Evolutionary conservation across 2,329 filamentous ascomycete species (phyloP), one percentile per base, ranked within the genome.

Genomic region (Aciculosporium take): DNA sequence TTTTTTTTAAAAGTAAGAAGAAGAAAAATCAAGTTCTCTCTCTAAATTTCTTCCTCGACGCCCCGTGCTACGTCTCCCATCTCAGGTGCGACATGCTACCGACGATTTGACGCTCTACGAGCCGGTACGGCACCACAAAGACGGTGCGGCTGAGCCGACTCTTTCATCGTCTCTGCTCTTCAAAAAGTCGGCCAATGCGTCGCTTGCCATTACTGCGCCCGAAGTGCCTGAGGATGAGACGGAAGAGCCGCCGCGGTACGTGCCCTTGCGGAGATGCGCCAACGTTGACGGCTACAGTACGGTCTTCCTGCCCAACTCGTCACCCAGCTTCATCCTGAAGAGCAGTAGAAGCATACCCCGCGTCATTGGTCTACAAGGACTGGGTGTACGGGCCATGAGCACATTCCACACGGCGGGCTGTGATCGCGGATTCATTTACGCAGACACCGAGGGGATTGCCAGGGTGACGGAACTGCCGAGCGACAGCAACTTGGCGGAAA

Each of bases 51-150:
- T 15, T 15, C 28, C 5, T 30, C 28, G 3, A 1, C 15, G 4
- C 28, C 15, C 28, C n/a, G 2, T 30, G 7, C 28, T 30, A 4
- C 15, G 28, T 30, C 28, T 13, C 5, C 30, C 7, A 15, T 24
- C 8, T 13, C 28, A 46, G 82, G 66, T 88, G 23, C 83, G 89
- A 39, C 85, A 85, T 37, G 71, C 74, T 8, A 80, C 76, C 45
- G 82, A 94, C 48, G 88, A 96, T 54, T 65, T 96, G 27, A 81
- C 82, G 9, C 72, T 96, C 35, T 98, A 96, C 56, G 79, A 91
- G 56, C 87, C 89, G 1, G 81, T 86, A 50, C 69, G 74, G 32
- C 64, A 64, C 46, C 62, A 55, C 5, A 24, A 32, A 30, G 55
- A 53, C 23, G 58, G 58, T 42, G 56, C 52, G 43, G 49, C 62